These are phyloP conservation scores for Rhizophagus sp. DNA, from an alignment of 192 early-diverging fungal genomes.

Conservation along the genomic window DNA sequence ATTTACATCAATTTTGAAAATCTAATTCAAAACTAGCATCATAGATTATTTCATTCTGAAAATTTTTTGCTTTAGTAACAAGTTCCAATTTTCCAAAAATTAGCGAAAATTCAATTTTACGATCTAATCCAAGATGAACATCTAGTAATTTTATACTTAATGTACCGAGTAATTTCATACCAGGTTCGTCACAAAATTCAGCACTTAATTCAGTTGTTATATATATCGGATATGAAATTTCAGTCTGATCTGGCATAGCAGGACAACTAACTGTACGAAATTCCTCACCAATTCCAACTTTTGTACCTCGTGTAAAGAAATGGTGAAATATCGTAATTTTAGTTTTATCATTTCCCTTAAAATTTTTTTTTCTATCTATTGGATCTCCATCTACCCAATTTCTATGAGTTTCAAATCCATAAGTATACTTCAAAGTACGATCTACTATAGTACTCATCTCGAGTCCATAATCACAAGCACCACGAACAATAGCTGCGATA, in stretches of 20 bases:
- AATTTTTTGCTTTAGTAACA: conserved; percentile 14
- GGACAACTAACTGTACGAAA: too few species aligned
- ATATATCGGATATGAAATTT: neutral
- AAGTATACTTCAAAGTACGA: neutral
- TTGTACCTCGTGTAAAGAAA: too few species aligned
- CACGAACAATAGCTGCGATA: conserved; percentile 35
- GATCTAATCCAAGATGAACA: neutral
- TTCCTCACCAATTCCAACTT: neutral
- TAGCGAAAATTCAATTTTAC: neutral
- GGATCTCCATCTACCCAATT: neutral
- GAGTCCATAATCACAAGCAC: neutral
- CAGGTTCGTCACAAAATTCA: conserved; percentile 20
- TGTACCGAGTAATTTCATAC: neutral
- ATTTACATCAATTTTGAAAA: neutral
- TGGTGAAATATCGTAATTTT: too few species aligned
- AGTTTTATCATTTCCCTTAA: too few species aligned
- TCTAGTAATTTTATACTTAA: neutral
- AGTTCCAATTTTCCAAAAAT: conserved; percentile 21
- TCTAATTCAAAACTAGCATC: neutral
- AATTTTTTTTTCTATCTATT: neutral
- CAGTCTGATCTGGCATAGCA: too few species aligned
- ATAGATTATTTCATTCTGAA: neutral
- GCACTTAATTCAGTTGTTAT: neutral
- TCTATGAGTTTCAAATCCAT: neutral
- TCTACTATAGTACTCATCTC: neutral